These are phyloP conservation scores for Phoma sp. DNA, from an alignment of 2,329 filamentous ascomycete species.

Conservation along the genomic window DNA sequence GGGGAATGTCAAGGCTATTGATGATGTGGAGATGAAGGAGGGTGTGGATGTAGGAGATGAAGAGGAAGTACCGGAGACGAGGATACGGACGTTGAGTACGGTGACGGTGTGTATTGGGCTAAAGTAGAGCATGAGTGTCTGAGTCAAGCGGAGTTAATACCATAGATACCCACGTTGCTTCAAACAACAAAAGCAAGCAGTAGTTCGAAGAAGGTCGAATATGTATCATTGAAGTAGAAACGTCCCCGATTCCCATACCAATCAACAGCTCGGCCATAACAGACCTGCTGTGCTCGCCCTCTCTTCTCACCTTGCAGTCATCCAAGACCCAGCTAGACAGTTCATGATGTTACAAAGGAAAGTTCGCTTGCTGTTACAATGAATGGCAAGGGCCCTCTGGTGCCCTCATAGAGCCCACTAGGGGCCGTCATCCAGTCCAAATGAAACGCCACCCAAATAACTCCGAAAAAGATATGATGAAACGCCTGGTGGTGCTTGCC, in stretches of 20 bases:
- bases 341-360: constrained; percentile 34
- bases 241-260: constrained; percentile 2
- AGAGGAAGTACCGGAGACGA: constrained; percentile 51
- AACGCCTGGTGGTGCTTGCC: constrained; percentile 5
- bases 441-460: not conserved
- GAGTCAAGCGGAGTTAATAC: no score
- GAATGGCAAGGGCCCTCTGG: constrained; percentile 24
- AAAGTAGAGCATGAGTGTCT: no score
- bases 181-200: not conserved
- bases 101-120: constrained; percentile 45
- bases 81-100: constrained; percentile 47
- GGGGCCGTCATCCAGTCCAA: constrained; percentile 2
- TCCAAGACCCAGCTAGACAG: constrained; percentile 18
- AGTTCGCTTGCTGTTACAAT: constrained; percentile 26
- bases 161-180: constrained; percentile 15
- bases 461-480: not conserved
- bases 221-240: constrained; percentile 45
- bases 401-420: not conserved
- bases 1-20: constrained; percentile 69
- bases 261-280: constrained; percentile 1
- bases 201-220: constrained; percentile 27
- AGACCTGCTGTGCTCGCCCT: not conserved
- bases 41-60: constrained; percentile 19
- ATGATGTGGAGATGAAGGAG: constrained; percentile 61
- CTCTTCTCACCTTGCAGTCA: constrained; percentile 3